Conservation (phyloP, 2,329 filamentous ascomycete genomes). For the Zymoseptoria brevis region DNA sequence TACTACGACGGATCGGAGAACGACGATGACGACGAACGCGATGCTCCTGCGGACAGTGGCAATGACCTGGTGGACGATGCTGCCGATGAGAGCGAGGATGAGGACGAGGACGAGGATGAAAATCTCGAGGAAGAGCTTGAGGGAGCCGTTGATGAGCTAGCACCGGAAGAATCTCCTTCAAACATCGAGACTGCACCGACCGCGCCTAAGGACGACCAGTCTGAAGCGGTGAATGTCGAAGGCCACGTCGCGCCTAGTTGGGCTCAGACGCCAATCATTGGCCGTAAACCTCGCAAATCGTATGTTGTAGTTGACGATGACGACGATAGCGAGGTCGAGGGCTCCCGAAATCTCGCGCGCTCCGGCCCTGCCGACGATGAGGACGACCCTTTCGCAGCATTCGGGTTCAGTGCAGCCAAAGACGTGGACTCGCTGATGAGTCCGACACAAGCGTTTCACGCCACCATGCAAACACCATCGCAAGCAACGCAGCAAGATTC, state of each 20-base stretch:
- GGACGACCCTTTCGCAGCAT: conserved; percentile 29
- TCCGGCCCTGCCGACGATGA: conserved; percentile 4
- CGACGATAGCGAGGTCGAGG: conserved; percentile 26
- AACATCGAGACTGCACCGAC: not conserved
- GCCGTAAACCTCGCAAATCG: conserved; percentile 24
- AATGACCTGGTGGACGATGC: conserved; percentile 14
- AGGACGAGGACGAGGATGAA: conserved; percentile 32
- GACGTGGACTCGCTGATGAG: conserved; percentile 23
- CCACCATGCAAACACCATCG: conserved; percentile 30
- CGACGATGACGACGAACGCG: conserved; percentile 10
- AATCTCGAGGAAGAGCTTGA: conserved; percentile 19
- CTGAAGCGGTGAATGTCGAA: not conserved
- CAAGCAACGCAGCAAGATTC: conserved; percentile 37
- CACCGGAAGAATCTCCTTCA: conserved; percentile 2
- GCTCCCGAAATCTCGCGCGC: not conserved
- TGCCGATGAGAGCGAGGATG: conserved; percentile 17
- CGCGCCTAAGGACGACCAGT: not conserved
- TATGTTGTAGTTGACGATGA: conserved; percentile 30
- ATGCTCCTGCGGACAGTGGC: not conserved
- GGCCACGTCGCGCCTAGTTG: not conserved
- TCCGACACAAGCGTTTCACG: conserved; percentile 30
- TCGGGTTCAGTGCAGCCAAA: conserved; percentile 22
- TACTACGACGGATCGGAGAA: conserved; percentile 21
- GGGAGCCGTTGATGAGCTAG: conserved; percentile 17
- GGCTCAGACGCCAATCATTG: conserved; percentile 5